These are phyloP conservation scores for Thalassiosira hispida DNA, from an alignment of 352 stramenopile species.

Conservation along the genomic window DNA sequence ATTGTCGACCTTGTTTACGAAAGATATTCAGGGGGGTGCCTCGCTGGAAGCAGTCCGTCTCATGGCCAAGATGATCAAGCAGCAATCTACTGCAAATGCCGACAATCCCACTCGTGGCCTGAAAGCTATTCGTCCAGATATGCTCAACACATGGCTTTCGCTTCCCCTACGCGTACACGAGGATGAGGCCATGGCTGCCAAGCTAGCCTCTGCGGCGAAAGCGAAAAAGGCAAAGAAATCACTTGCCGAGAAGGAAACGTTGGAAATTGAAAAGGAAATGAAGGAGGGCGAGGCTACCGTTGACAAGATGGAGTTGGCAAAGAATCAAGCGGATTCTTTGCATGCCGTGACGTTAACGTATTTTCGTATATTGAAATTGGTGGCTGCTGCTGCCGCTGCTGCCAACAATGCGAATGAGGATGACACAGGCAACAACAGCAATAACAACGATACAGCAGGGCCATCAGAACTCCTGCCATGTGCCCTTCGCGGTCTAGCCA, in stretches of 20 bases:
- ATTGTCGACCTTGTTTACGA: conserved; percentile 76
- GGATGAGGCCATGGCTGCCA: conserved; percentile 85
- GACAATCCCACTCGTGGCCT: conserved; percentile 1
- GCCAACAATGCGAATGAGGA: conserved; percentile 79
- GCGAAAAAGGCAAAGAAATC: conserved; percentile 75
- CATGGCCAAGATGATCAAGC: conserved; percentile 83
- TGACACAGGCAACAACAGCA: conserved; percentile 47
- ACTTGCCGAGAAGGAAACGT: conserved; percentile 67
- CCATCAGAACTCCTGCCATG: conserved; percentile 87
- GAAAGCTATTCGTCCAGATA: conserved; percentile 62
- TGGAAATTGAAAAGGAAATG: conserved; percentile 89
- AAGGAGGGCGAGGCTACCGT: conserved; percentile 94
- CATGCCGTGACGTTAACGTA: conserved; percentile 95
- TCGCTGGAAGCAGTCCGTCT: conserved; percentile 79
- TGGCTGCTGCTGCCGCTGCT: neutral
- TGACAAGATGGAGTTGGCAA: conserved; percentile 91
- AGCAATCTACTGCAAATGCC: conserved; percentile 41
- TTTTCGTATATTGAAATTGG: conserved; percentile 93
- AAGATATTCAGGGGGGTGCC: conserved; percentile 82
- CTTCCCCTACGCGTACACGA: conserved; percentile 85
- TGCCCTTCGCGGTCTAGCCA: conserved; percentile 91
- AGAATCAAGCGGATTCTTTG: conserved; percentile 93
- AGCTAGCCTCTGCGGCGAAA: conserved; percentile 72
- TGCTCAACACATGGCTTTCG: conserved; percentile 75
- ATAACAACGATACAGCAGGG: no score